Conservation (phyloP, 2,329 filamentous ascomycete genomes). For the Dactylella cylindrospora region DNA sequence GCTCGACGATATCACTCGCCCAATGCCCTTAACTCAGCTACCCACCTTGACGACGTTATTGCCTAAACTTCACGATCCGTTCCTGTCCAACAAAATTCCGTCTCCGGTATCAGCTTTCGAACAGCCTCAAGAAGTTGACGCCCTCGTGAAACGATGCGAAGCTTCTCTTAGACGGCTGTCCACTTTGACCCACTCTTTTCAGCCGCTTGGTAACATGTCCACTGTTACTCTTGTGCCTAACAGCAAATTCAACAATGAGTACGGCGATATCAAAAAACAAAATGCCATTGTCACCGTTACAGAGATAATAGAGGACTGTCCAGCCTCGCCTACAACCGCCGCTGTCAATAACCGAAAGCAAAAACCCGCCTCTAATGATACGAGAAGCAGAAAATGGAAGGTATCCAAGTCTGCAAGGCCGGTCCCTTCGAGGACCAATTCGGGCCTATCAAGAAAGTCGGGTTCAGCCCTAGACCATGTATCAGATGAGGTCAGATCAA, state of each 20-base stretch:
- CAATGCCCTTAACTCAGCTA: slow-evolving; percentile 40
- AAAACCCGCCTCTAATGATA: slow-evolving; percentile 19
- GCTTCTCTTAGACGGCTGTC: slow-evolving; percentile 44
- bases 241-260: slow-evolving; percentile 16
- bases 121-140: slow-evolving; percentile 42
- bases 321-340: slow-evolving; percentile 8
- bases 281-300: slow-evolving; percentile 36
- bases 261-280: slow-evolving; percentile 28
- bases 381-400: slow-evolving; percentile 35
- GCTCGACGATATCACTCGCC: slow-evolving; percentile 41
- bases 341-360: slow-evolving; percentile 3
- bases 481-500: slow-evolving; percentile 28
- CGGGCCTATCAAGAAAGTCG: slow-evolving; percentile 31
- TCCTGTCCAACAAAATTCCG: slow-evolving; percentile 35
- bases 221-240: slow-evolving; percentile 39
- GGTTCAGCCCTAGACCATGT: slow-evolving; percentile 27
- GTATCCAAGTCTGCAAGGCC: slow-evolving; percentile 38
- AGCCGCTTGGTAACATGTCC: slow-evolving; percentile 43
- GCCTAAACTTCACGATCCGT: slow-evolving; percentile 42
- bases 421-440: slow-evolving; percentile 39
- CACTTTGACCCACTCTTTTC: slow-evolving; percentile 42
- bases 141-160: slow-evolving; percentile 44
- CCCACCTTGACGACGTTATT: slow-evolving; percentile 40
- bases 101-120: slow-evolving; percentile 39
- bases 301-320: slow-evolving; percentile 23